Evolutionary conservation across 306 rosid species (phyloP).

Genomic region (Arachis hypogaea): DNA sequence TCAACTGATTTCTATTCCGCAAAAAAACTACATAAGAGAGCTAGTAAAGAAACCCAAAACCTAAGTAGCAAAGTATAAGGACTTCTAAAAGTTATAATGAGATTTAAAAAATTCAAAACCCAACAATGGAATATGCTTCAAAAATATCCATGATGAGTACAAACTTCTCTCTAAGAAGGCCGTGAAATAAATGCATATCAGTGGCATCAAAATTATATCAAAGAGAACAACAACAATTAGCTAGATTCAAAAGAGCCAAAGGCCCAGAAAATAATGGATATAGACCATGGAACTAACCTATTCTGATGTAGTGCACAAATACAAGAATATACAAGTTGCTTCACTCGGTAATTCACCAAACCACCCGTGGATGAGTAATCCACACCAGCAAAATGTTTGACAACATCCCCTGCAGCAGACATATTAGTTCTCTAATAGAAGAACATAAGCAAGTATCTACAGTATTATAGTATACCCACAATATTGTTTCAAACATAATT

Average conservation of each 20-base stretch:
- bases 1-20: constrained; percentile 65
- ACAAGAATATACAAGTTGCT: constrained; percentile 62
- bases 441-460: constrained; percentile 5
- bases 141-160: not conserved
- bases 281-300: constrained; percentile 51
- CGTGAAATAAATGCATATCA: not conserved
- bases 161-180: not conserved
- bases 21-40: constrained; percentile 45
- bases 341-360: constrained; percentile 69
- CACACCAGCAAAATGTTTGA: constrained; percentile 62
- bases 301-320: constrained; percentile 68
- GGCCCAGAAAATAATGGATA: not conserved
- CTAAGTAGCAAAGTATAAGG: not conserved
- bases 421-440: constrained; percentile 21
- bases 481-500: not conserved
- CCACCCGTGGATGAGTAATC: constrained; percentile 59
- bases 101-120: constrained; percentile 13
- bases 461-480: not conserved
- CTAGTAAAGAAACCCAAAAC: constrained; percentile 19
- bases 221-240: not conserved
- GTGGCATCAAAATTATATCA: not conserved
- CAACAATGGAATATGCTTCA: not conserved
- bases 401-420: constrained; percentile 59
- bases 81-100: not conserved
- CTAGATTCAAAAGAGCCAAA: constrained; percentile 12